phyloP scores from a whole-genome alignment of 2,329 filamentous ascomycete species.

The Ophiostoma sp. region DNA sequence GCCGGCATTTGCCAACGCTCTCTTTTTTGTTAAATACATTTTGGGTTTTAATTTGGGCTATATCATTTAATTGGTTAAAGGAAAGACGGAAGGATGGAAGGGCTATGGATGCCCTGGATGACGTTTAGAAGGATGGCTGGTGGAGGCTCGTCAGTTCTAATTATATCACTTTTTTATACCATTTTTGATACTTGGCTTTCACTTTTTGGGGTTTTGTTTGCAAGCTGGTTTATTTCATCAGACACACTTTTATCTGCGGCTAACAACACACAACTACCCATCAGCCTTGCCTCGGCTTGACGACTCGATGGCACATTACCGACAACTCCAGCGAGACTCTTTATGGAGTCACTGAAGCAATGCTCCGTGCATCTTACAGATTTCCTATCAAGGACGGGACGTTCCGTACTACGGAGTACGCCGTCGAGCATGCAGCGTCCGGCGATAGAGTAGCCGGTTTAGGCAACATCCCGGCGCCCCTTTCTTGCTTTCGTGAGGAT shows the following conservation, averaged over 20 bases:
- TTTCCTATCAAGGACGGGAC: neutral
- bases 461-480: neutral
- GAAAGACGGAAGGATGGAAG: neutral
- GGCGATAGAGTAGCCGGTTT: neutral
- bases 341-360: neutral
- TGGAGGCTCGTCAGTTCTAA: neutral
- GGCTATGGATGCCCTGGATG: neutral
- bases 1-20: neutral
- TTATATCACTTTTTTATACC: neutral
- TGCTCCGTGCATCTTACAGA: neutral
- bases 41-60: neutral
- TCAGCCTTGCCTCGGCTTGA: neutral
- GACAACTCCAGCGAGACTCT: neutral
- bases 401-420: neutral
- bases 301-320: neutral
- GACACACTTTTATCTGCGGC: no score
- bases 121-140: neutral
- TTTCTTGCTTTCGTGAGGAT: neutral
- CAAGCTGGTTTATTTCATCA: no score
- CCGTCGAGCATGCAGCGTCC: neutral
- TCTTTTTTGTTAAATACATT: neutral
- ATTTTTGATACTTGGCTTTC: neutral
- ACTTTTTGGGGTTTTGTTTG: no score
- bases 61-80: conserved; percentile 2
- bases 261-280: neutral